Evolutionary conservation across 139 green algal genomes (phyloP).

Genomic region (Eudorina sp.): DNA sequence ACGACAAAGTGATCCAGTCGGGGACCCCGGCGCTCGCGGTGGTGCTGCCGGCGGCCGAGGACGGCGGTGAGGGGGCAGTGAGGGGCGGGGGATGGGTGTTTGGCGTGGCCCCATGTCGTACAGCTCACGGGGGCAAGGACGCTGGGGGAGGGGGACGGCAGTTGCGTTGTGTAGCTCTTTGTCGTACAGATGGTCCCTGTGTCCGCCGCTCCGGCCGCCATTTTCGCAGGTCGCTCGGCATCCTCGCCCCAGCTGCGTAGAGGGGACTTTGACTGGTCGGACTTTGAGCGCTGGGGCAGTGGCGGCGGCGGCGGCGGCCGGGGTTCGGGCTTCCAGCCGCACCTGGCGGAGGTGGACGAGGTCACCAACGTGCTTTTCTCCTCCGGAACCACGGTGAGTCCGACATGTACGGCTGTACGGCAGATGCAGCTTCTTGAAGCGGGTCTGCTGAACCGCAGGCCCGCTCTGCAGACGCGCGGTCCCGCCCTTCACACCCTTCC

Average conservation of each 20-base stretch:
- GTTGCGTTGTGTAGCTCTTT: no score
- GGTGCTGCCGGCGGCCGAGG: slow-evolving; percentile 64
- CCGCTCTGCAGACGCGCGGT: no score
- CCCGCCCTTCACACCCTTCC: no score
- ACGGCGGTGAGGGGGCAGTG: background rate
- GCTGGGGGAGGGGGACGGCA: background rate
- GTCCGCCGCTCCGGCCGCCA: no score
- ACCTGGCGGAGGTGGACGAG: slow-evolving; percentile 60
- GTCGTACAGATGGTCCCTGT: no score
- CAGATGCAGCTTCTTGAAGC: no score
- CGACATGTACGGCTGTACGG: no score
- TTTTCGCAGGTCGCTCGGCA: background rate
- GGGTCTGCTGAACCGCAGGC: no score
- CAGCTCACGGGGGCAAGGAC: background rate
- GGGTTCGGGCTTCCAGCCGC: background rate
- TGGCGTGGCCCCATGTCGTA: background rate
- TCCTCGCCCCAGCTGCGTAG: background rate
- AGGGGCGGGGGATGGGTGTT: background rate
- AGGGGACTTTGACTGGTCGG: slow-evolving; percentile 53
- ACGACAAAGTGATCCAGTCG: slow-evolving; percentile 70
- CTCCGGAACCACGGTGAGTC: slow-evolving; percentile 89
- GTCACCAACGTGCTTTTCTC: slow-evolving; percentile 92
- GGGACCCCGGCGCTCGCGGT: slow-evolving; percentile 44
- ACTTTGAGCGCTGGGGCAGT: slow-evolving; percentile 56
- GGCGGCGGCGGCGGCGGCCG: background rate